Evolutionary conservation across 345 rosid genomes (phyloP).

Genomic region (Murraya koenigii): DNA sequence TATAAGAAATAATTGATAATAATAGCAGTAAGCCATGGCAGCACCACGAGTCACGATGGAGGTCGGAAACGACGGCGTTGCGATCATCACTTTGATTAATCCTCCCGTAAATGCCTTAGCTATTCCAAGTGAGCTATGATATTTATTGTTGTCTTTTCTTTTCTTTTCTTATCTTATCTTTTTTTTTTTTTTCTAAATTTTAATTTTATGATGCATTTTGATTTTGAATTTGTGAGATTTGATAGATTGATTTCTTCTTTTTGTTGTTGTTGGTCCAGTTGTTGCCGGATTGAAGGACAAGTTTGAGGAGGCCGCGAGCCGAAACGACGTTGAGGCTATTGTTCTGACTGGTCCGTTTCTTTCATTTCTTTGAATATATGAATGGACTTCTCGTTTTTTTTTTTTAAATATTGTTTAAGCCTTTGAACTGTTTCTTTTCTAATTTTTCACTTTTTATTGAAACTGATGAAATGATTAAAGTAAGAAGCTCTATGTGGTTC

Average conservation of each 20-base stretch:
- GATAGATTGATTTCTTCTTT: background rate
- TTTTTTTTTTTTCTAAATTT: too few species aligned
- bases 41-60: conserved; percentile 49
- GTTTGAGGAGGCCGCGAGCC: conserved; percentile 61
- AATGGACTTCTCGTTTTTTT: too few species aligned
- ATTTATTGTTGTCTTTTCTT: too few species aligned
- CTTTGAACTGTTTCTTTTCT: too few species aligned
- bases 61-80: conserved; percentile 88
- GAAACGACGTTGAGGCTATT: conserved; percentile 79
- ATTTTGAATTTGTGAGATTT: background rate
- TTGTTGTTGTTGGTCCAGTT: conserved; percentile 36
- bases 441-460: background rate
- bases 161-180: too few species aligned
- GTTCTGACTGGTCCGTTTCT: conserved; percentile 62
- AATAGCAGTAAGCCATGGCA: background rate
- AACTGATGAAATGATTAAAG: background rate
- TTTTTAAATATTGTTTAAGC: background rate
- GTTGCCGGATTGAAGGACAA: conserved; percentile 69
- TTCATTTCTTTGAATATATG: background rate
- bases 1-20: background rate
- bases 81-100: conserved; percentile 72
- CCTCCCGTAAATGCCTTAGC: conserved; percentile 97
- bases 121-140: conserved; percentile 45
- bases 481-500: background rate
- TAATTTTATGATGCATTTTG: background rate